Conservation (phyloP, 495 filamentous ascomycete species). For the Corynascus novoguineensis region DNA sequence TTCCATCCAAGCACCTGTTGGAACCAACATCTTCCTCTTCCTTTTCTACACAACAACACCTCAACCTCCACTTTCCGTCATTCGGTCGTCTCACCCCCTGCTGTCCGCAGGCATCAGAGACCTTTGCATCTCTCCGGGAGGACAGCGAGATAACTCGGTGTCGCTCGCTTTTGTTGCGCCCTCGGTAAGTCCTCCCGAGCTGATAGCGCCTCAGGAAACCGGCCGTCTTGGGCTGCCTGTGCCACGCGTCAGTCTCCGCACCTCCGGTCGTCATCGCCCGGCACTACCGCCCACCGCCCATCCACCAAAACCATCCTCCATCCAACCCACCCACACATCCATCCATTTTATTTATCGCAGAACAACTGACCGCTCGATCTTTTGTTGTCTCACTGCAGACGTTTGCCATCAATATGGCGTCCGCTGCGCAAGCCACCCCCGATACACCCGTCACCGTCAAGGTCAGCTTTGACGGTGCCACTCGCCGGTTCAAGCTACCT, state of each 20-base stretch:
- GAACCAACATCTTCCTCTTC: background rate
- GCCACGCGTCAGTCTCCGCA: conserved; percentile 6
- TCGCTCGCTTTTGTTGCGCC: background rate
- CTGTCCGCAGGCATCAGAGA: too few species aligned
- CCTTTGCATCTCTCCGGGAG: background rate
- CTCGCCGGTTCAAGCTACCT: conserved; percentile 82
- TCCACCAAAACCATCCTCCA: background rate
- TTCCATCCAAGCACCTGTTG: background rate
- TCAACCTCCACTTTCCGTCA: background rate
- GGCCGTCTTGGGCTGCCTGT: background rate
- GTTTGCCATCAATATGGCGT: conserved; percentile 42
- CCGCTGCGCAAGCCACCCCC: conserved; percentile 48
- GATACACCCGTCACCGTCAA: conserved; percentile 84
- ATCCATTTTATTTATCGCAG: background rate
- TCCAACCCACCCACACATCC: too few species aligned
- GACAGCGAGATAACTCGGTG: background rate
- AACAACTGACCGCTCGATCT: background rate
- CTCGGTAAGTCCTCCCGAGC: conserved; percentile 5
- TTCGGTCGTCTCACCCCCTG: too few species aligned
- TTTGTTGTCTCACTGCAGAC: background rate
- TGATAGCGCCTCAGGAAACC: too few species aligned
- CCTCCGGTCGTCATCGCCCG: conserved; percentile 5
- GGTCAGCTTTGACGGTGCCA: conserved; percentile 64
- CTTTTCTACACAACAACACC: background rate
- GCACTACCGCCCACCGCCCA: background rate